These are phyloP conservation scores for Prunella vulgaris DNA, from an alignment of 257 asterid species.

Conservation along the genomic window DNA sequence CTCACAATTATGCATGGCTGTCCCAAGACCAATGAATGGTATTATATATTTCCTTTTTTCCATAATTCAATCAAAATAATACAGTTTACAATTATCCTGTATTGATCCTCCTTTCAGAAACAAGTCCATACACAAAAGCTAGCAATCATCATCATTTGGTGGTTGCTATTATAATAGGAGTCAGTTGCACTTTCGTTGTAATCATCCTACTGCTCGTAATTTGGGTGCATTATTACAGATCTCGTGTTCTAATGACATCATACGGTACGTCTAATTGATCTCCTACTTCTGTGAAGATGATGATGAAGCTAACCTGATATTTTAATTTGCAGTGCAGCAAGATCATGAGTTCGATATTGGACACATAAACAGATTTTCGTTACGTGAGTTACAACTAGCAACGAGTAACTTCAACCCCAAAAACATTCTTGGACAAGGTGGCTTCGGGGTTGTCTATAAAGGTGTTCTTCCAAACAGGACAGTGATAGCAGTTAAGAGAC, in stretches of 20 bases:
- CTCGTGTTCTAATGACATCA: conserved; percentile 44
- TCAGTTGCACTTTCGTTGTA: conserved; percentile 49
- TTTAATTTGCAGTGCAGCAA: conserved; percentile 62
- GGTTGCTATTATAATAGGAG: conserved; percentile 47
- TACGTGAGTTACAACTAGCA: conserved; percentile 81
- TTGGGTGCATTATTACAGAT: conserved; percentile 73
- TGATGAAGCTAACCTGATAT: conserved; percentile 10
- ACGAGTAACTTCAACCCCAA: conserved; percentile 74
- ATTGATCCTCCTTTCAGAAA: conserved; percentile 42
- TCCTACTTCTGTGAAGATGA: neutral
- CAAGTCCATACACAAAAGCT: conserved; percentile 32
- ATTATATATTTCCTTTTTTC: conserved; percentile 12
- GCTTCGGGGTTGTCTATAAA: conserved; percentile 85
- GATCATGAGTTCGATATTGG: conserved; percentile 63
- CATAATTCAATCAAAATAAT: neutral
- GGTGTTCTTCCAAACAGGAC: conserved; percentile 71
- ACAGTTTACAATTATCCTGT: neutral
- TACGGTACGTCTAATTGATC: conserved; percentile 45
- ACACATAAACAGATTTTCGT: conserved; percentile 61
- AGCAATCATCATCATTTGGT: conserved; percentile 45
- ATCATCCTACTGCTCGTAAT: conserved; percentile 48
- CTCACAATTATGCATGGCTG: conserved; percentile 55
- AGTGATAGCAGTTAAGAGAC: conserved; percentile 73
- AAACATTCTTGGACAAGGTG: conserved; percentile 86
- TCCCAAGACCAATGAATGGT: conserved; percentile 63